phyloP scores from a whole-genome alignment of 169 alveolate genomes.

The Eimeria praecox region DNA sequence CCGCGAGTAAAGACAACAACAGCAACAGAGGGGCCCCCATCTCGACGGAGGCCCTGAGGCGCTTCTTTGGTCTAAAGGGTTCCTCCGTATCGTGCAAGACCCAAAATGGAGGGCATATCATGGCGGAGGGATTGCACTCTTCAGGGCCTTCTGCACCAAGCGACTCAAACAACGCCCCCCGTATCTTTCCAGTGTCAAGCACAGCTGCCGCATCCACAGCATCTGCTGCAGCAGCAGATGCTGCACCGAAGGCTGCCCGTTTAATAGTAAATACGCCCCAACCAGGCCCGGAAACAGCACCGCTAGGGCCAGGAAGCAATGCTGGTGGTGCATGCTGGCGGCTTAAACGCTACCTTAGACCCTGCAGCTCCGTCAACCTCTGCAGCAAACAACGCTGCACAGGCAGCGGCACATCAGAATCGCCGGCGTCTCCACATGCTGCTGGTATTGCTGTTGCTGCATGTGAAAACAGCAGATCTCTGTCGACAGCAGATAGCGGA shows the following conservation, averaged over 20 bases:
- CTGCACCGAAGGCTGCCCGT: neutral
- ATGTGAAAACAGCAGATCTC: neutral
- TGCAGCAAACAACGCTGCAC: conserved; percentile 13
- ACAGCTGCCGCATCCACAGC: neutral
- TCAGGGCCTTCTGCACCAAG: neutral
- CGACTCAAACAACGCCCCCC: neutral
- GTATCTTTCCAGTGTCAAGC: neutral
- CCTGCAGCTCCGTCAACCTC: neutral
- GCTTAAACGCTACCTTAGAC: neutral
- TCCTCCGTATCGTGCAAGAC: neutral
- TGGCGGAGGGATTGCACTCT: neutral
- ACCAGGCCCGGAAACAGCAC: neutral
- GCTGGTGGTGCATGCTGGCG: neutral
- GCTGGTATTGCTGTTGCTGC: conserved; percentile 10
- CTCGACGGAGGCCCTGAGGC: conserved; percentile 31
- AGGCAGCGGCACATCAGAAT: neutral
- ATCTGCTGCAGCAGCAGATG: neutral
- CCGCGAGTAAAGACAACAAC: neutral
- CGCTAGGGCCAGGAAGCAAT: neutral
- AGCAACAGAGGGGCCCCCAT: conserved; percentile 10
- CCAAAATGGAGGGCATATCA: neutral
- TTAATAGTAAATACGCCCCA: neutral
- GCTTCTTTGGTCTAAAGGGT: conserved; percentile 3
- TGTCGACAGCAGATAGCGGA: neutral
- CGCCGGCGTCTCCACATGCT: neutral